phyloP scores from a whole-genome alignment of 2,329 filamentous ascomycete genomes.

The Exutisphaerella laricina region DNA sequence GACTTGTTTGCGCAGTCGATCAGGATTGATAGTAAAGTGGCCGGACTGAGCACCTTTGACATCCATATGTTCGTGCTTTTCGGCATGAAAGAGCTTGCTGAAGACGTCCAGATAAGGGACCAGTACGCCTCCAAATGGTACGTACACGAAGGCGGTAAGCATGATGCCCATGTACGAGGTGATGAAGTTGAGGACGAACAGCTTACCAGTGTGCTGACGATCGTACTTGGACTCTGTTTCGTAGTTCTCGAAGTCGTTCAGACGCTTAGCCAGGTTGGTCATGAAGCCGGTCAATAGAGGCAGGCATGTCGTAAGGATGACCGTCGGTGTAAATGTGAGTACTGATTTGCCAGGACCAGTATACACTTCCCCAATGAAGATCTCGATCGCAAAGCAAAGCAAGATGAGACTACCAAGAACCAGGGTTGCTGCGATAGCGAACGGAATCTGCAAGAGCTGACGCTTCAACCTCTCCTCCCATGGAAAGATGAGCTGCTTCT shows the following conservation, averaged over 20 bases:
- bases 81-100: constrained; percentile 58
- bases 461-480: constrained; percentile 66
- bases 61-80: constrained; percentile 44
- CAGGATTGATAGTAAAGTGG: constrained; percentile 72
- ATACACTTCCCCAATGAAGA: constrained; percentile 94
- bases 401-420: constrained; percentile 78
- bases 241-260: constrained; percentile 88
- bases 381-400: constrained; percentile 83
- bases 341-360: constrained; percentile 80
- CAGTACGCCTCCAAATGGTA: constrained; percentile 79
- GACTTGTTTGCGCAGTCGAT: constrained; percentile 79
- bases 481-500: constrained; percentile 70
- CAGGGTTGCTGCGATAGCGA: constrained; percentile 66
- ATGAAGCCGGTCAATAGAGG: constrained; percentile 73
- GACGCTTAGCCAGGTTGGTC: constrained; percentile 65
- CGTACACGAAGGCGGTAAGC: constrained; percentile 88
- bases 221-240: constrained; percentile 80
- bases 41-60: constrained; percentile 60
- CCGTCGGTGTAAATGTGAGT: constrained; percentile 80
- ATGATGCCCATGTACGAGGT: constrained; percentile 91
- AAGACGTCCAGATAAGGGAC: constrained; percentile 84
- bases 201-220: constrained; percentile 79
- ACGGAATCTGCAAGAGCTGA: constrained; percentile 77
- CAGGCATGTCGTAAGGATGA: constrained; percentile 75
- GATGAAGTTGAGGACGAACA: constrained; percentile 95